Conservation (phyloP, 345 rosid genomes). For the Leavenworthia alabamica region DNA sequence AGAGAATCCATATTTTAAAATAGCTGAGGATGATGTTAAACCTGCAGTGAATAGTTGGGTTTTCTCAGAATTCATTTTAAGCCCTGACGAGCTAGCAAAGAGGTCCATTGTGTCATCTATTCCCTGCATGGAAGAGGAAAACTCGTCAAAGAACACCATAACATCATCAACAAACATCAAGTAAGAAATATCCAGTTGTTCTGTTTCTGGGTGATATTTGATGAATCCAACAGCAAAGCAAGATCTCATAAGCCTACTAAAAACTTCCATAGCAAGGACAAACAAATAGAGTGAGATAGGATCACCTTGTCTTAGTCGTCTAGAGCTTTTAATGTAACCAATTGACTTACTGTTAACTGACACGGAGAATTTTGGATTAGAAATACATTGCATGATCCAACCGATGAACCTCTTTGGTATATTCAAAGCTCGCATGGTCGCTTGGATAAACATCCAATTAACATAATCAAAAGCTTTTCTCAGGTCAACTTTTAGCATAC, state of each 20-base stretch:
- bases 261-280: background rate
- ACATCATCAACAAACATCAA: background rate
- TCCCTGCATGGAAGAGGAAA: too few relatives aligned
- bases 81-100: too few relatives aligned
- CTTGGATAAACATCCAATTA: background rate
- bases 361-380: accelerated
- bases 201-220: background rate
- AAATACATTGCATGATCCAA: background rate
- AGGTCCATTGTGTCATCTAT: too few relatives aligned
- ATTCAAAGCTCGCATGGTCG: background rate
- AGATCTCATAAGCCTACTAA: background rate
- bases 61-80: too few relatives aligned
- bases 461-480: background rate
- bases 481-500: background rate
- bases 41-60: too few relatives aligned
- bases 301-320: background rate
- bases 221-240: accelerated
- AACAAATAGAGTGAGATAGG: background rate
- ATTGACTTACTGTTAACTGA: accelerated
- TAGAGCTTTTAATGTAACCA: background rate
- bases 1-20: too few relatives aligned
- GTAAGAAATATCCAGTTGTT: background rate
- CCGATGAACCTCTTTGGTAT: accelerated
- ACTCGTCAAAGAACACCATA: too few relatives aligned
- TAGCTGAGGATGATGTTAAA: too few relatives aligned